Evolutionary conservation across 1,139 yeast species (phyloP).

Genomic region (Suhomyces atakaporum): DNA sequence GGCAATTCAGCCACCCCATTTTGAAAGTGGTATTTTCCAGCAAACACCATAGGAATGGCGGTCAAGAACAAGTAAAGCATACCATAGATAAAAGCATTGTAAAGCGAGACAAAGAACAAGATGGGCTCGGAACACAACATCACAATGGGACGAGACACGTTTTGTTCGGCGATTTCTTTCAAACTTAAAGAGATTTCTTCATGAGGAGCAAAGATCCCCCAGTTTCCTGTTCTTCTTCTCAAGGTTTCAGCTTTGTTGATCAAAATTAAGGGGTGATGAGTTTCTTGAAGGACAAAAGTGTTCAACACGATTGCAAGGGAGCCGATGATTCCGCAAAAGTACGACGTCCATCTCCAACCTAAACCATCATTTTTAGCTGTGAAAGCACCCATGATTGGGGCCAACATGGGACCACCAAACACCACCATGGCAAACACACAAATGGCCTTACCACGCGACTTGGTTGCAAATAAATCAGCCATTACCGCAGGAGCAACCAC

Average conservation of each 20-base stretch:
- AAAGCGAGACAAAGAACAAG: slow-evolving; percentile 64
- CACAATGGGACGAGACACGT: slow-evolving; percentile 65
- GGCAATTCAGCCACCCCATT: slow-evolving; percentile 63
- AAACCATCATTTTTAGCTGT: slow-evolving; percentile 23
- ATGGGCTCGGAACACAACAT: slow-evolving; percentile 78
- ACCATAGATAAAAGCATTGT: slow-evolving; percentile 84
- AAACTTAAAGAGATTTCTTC: slow-evolving; percentile 66
- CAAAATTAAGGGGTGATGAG: slow-evolving; percentile 54
- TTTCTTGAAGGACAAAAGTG: slow-evolving; percentile 44
- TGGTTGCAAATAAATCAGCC: slow-evolving; percentile 70
- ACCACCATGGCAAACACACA: slow-evolving; percentile 66
- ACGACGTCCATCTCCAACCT: slow-evolving; percentile 64
- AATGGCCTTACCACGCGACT: slow-evolving; percentile 67
- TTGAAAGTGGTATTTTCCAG: slow-evolving; percentile 56
- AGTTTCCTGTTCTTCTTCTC: slow-evolving; percentile 58
- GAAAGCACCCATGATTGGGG: slow-evolving; percentile 56
- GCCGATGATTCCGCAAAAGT: slow-evolving; percentile 55
- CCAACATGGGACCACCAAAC: slow-evolving; percentile 73
- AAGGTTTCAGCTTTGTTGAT: slow-evolving; percentile 62
- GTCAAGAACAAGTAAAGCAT: slow-evolving; percentile 74
- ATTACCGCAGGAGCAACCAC: slow-evolving; percentile 84
- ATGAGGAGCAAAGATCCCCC: slow-evolving; percentile 87
- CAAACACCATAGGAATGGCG: slow-evolving; percentile 77
- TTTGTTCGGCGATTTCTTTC: slow-evolving; percentile 67
- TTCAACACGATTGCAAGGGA: slow-evolving; percentile 31